Percentiles rank a stretch among this genome's conserved stretches.
Evolutionary conservation across 306 rosid genomes (phyloP).

Genomic region (Cucumis hystrix): DNA sequence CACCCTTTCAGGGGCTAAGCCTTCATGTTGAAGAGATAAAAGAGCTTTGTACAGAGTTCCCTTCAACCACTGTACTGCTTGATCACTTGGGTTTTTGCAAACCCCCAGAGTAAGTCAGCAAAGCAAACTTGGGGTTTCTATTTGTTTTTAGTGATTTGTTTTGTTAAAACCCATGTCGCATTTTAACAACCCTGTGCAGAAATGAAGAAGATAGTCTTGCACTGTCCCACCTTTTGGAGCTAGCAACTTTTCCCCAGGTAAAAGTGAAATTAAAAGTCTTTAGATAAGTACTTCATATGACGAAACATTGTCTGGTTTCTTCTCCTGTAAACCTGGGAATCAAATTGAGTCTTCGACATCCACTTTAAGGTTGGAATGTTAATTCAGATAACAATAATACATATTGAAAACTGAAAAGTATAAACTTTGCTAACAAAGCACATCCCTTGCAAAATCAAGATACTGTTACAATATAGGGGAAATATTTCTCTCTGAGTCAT

Average conservation of each 20-base stretch:
- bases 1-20: conserved; percentile 50
- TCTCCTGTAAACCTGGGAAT: not conserved
- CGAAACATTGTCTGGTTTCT: not conserved
- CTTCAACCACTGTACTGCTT: conserved; percentile 61
- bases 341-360: not conserved
- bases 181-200: conserved; percentile 20
- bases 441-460: not conserved
- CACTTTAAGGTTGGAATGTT: not conserved
- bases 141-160: not conserved
- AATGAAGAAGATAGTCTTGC: conserved; percentile 51
- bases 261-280: conserved; percentile 1
- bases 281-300: not conserved
- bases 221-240: conserved; percentile 49
- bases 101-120: conserved; percentile 55
- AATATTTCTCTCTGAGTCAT: not conserved
- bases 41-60: conserved; percentile 67
- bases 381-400: not conserved
- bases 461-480: not conserved
- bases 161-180: not conserved
- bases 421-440: not conserved
- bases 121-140: not conserved
- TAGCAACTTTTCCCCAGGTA: conserved; percentile 84
- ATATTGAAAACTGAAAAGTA: not conserved
- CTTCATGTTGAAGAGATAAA: conserved; percentile 72
- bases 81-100: conserved; percentile 88